Evolutionary conservation across 1,284 basidiomycete species (phyloP).

Genomic region (Puccinia brachypodii): DNA sequence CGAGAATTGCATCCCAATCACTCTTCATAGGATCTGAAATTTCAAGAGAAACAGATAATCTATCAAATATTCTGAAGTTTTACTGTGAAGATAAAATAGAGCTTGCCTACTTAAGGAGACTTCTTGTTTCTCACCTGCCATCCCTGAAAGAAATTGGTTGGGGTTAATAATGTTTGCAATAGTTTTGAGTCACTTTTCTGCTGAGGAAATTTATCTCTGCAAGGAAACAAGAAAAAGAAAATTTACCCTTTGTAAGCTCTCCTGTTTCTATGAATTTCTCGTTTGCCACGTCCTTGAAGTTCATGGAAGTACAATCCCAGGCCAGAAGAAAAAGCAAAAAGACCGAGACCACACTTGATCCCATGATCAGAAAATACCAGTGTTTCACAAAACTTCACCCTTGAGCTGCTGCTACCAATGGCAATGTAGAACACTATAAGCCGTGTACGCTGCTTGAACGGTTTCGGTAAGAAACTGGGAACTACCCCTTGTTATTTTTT

Average conservation of each 20-base stretch:
- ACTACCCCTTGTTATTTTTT: too few species aligned
- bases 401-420: too few species aligned
- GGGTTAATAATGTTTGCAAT: too few species aligned
- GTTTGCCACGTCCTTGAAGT: not conserved
- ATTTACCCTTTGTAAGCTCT: not conserved
- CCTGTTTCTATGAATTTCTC: not conserved
- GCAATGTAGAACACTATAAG: too few species aligned
- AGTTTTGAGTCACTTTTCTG: too few species aligned
- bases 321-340: not conserved
- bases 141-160: too few species aligned
- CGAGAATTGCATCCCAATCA: not conserved
- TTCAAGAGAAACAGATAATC: not conserved
- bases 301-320: not conserved
- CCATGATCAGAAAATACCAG: not conserved
- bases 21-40: not conserved
- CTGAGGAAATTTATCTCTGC: too few species aligned
- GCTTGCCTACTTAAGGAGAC: not conserved
- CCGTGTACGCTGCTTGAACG: too few species aligned
- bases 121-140: not conserved
- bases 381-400: too few species aligned
- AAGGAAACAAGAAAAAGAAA: too few species aligned
- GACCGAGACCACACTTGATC: not conserved
- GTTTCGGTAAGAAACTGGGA: too few species aligned
- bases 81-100: not conserved
- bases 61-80: not conserved